These are phyloP conservation scores for Rhytidhysteron rufulum DNA, from an alignment of 2,329 filamentous ascomycete genomes.

Conservation along the genomic window DNA sequence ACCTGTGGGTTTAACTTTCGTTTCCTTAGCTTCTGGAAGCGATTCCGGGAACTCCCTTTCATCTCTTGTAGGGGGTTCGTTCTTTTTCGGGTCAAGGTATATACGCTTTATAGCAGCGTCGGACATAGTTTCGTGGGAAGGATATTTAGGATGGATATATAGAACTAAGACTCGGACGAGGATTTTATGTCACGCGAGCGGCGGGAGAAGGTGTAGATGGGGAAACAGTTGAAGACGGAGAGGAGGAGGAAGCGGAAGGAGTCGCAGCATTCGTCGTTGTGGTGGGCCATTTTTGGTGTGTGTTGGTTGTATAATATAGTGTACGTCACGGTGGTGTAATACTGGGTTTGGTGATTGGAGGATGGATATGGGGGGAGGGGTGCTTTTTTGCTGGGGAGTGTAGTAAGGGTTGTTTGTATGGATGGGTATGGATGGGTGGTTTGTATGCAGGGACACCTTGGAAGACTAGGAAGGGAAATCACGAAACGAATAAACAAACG, in stretches of 20 bases:
- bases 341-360: no score
- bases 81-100: conserved; percentile 35
- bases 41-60: conserved; percentile 25
- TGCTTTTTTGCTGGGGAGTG: not conserved
- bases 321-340: no score
- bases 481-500: no score
- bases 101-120: conserved; percentile 37
- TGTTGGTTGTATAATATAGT: conserved; percentile 3
- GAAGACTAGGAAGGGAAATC: no score
- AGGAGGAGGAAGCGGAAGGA: conserved; percentile 23
- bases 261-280: conserved; percentile 9
- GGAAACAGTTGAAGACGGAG: conserved; percentile 23
- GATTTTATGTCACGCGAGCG: not conserved
- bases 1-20: conserved; percentile 41
- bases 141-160: no score
- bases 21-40: conserved; percentile 43
- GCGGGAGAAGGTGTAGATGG: conserved; percentile 17
- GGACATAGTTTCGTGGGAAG: not conserved
- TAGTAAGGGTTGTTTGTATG: no score
- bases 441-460: no score
- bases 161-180: not conserved
- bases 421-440: no score
- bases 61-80: conserved; percentile 39
- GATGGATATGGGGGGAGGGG: no score
- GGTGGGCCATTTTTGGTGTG: conserved; percentile 17